A percentile compares a stretch with the other conserved stretches of the same genome.
Evolutionary conservation across 352 stramenopile genomes (phyloP).

Genomic region (Pythium vanterpoolii): DNA sequence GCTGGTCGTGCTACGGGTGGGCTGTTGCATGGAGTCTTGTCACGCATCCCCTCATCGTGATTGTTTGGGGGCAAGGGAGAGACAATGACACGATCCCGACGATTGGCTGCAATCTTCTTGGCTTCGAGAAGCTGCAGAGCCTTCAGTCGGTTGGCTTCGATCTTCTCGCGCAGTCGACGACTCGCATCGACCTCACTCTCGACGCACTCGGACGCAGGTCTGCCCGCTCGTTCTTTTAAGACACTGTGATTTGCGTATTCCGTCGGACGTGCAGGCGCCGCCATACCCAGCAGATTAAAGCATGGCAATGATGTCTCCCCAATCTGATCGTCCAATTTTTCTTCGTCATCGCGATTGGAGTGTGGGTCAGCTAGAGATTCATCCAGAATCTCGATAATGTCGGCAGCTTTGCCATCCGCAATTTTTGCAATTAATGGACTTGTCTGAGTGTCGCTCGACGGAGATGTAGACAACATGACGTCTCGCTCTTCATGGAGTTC

Average conservation of each 20-base stretch:
- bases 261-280: not conserved
- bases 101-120: slow-evolving; percentile 23
- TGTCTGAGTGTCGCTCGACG: not conserved
- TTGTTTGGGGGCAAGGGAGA: not conserved
- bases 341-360: not conserved
- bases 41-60: not conserved
- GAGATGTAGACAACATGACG: not conserved
- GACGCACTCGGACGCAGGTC: not conserved
- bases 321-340: not conserved
- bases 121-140: slow-evolving; percentile 59
- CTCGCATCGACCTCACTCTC: not conserved
- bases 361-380: not conserved
- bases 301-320: not conserved
- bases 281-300: slow-evolving; percentile 14
- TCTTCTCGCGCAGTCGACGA: slow-evolving; percentile 31
- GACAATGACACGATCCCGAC: not conserved
- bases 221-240: not conserved
- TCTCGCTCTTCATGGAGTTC: slow-evolving; percentile 18
- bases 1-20: not conserved
- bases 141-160: slow-evolving; percentile 64
- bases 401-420: not conserved
- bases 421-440: not conserved
- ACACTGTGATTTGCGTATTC: not conserved
- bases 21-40: not conserved
- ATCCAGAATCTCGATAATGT: slow-evolving; percentile 17